These are phyloP conservation scores for Lachnellula cervina DNA, from an alignment of 2,329 filamentous ascomycete species.

Conservation along the genomic window DNA sequence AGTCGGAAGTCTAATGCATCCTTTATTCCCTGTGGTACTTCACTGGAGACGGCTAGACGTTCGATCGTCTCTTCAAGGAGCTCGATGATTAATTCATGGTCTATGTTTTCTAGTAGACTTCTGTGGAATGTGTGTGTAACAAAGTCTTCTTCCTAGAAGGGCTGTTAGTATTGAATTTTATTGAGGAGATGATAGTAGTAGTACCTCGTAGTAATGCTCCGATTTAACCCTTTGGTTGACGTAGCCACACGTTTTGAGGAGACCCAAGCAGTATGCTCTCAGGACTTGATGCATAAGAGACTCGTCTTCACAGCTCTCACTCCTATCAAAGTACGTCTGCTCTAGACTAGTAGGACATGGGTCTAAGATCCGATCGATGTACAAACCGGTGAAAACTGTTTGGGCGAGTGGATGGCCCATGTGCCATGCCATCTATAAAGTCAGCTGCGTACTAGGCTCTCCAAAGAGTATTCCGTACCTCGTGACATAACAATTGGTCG, in stretches of 20 bases:
- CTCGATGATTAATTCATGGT: conserved; percentile 36
- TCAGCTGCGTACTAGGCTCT: conserved; percentile 5
- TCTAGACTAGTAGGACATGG: conserved; percentile 59
- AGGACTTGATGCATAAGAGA: conserved; percentile 59
- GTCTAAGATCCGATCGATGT: conserved; percentile 78
- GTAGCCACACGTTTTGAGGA: conserved; percentile 77
- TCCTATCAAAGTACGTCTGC: conserved; percentile 23
- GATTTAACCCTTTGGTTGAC: conserved; percentile 71
- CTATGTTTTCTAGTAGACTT: conserved; percentile 63
- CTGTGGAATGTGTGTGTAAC: conserved; percentile 87
- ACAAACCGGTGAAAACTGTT: conserved; percentile 87
- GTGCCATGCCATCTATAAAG: conserved; percentile 82
- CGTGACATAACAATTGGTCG: conserved; percentile 84
- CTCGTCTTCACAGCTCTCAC: conserved; percentile 27
- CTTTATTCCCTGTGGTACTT: conserved; percentile 33
- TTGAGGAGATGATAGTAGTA: conserved; percentile 18
- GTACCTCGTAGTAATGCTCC: conserved; percentile 88
- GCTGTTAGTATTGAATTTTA: not conserved
- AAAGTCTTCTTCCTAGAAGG: conserved; percentile 84
- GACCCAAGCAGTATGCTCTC: conserved; percentile 77
- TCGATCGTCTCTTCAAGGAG: conserved; percentile 32
- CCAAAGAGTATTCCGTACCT: conserved; percentile 48
- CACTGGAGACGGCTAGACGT: conserved; percentile 16
- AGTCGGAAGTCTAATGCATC: conserved; percentile 62
- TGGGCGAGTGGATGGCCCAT: conserved; percentile 93